A percentile compares a stretch with the other conserved stretches of the same genome.
These are phyloP conservation scores for Ophiocordyceps australis DNA, from an alignment of 2,329 filamentous ascomycete species.

Conservation along the genomic window DNA sequence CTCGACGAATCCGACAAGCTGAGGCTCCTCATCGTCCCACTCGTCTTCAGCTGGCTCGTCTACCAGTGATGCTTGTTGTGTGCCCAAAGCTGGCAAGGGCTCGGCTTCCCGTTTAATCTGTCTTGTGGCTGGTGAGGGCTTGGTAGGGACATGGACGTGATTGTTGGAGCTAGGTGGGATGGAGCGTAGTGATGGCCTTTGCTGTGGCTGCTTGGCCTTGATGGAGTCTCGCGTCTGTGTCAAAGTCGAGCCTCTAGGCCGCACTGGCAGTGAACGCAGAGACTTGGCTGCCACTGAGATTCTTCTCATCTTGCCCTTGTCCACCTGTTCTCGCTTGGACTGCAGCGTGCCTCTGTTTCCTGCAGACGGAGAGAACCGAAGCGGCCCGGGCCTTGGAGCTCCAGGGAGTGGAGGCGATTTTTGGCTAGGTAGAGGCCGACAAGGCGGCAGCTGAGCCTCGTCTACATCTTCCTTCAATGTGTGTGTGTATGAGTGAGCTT, in stretches of 20 bases:
- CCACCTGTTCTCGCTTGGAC: slow-evolving; percentile 5
- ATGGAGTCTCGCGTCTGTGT: slow-evolving; percentile 2
- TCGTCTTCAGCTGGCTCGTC: too few relatives aligned
- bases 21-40: too few relatives aligned
- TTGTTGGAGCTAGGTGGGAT: not conserved
- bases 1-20: too few relatives aligned
- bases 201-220: not conserved
- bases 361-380: slow-evolving; percentile 31
- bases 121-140: too few relatives aligned
- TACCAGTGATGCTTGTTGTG: too few relatives aligned
- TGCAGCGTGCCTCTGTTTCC: slow-evolving; percentile 23
- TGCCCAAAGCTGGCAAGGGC: too few relatives aligned
- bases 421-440: slow-evolving; percentile 11
- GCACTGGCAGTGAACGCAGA: slow-evolving; percentile 11
- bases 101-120: too few relatives aligned
- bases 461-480: too few relatives aligned
- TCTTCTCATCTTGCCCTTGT: too few relatives aligned
- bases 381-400: slow-evolving; percentile 28
- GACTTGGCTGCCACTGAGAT: slow-evolving; percentile 11
- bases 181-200: not conserved
- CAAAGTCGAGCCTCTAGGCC: slow-evolving; percentile 1
- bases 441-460: slow-evolving; percentile 16
- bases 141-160: too few relatives aligned
- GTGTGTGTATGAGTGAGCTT: too few relatives aligned
- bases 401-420: slow-evolving; percentile 27